Evolutionary conservation across 2,329 filamentous ascomycete species (phyloP).

Genomic region (Aphanocladium album): DNA sequence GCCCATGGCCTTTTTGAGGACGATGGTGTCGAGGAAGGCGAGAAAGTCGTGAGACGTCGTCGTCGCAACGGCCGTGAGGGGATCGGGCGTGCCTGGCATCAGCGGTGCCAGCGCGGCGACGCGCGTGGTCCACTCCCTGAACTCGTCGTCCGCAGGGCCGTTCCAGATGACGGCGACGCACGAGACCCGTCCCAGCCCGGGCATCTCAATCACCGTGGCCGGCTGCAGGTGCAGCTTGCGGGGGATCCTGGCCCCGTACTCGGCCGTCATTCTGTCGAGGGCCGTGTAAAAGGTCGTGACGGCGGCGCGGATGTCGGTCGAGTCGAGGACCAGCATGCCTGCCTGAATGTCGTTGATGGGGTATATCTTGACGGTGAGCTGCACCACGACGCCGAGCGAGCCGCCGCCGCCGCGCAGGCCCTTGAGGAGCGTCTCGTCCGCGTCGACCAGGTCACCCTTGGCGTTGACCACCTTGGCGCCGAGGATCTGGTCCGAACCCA

Average conservation of each 20-base stretch:
- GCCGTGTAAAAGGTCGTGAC: slow-evolving; percentile 21
- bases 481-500: slow-evolving; percentile 34
- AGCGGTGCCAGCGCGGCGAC: slow-evolving; percentile 23
- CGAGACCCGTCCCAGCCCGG: slow-evolving; percentile 22
- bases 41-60: slow-evolving; percentile 19
- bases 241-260: slow-evolving; percentile 16
- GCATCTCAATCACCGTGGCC: slow-evolving; percentile 25
- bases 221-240: slow-evolving; percentile 23
- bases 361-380: slow-evolving; percentile 23
- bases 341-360: slow-evolving; percentile 12
- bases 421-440: slow-evolving; percentile 22
- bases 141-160: slow-evolving; percentile 25
- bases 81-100: slow-evolving; percentile 22
- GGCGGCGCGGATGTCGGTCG: slow-evolving; percentile 22
- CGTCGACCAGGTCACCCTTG: slow-evolving; percentile 23
- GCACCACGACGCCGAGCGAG: slow-evolving; percentile 22
- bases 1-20: slow-evolving; percentile 20
- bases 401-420: slow-evolving; percentile 24
- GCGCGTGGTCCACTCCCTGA: slow-evolving; percentile 23
- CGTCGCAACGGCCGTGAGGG: background rate
- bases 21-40: slow-evolving; percentile 13
- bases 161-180: slow-evolving; percentile 27
- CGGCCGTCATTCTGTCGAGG: slow-evolving; percentile 13
- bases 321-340: slow-evolving; percentile 25
- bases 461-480: slow-evolving; percentile 23